Base-by-base conservation (phyloP, 179 eudicot species). In the Spergularia azorica region DNA sequence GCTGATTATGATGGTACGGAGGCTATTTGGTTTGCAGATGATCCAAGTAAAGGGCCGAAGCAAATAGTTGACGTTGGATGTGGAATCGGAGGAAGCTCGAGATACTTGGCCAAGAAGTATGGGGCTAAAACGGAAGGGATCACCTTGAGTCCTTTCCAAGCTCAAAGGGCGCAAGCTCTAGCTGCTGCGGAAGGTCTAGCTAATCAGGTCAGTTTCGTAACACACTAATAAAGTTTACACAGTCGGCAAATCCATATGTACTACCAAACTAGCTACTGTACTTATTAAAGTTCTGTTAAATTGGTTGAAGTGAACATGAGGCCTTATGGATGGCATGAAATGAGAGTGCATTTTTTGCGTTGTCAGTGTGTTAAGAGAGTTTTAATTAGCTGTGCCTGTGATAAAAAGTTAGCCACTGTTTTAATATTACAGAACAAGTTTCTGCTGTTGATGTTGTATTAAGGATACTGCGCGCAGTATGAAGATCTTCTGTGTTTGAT, bases 21-120 rank as follows among this genome's bases (percentile, higher is more conserved):
- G n/a, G n/a, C n/a, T 41, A 41, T 41, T 41, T 41, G 2, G 43
- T 41, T 41, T 80, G 84, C 90, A 94, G 98, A 87, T 21, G 96
- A 92, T 55, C 83, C 86, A 20, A 41, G 21, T 43, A 75, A 61
- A 70, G 79, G 61, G 75, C 98, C 97, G 21, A 86, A 75, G 52
- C 68, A 51, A 32, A 85, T 95, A 68, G 92, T 95, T 38, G 99
- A 95, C 83, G 94, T 95, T 63, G 99, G 99, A 59, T 95, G 99
- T 83, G 99, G 99, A 32, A 93, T 95, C 48, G 99, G 99, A 26
- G 99, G 99, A 26, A 95, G 97, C 83, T 93, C 98, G 8, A 86
- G 99, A 70, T 95, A 91, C 79, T 72, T 95, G 43, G 95, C 97
- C 12, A 88, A 79, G 63, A 93, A 93, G 81, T 95, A 79, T 70